Evolutionary conservation across 2,329 filamentous ascomycete genomes (phyloP).

Genomic region (Ceratocystis eucalypticola): DNA sequence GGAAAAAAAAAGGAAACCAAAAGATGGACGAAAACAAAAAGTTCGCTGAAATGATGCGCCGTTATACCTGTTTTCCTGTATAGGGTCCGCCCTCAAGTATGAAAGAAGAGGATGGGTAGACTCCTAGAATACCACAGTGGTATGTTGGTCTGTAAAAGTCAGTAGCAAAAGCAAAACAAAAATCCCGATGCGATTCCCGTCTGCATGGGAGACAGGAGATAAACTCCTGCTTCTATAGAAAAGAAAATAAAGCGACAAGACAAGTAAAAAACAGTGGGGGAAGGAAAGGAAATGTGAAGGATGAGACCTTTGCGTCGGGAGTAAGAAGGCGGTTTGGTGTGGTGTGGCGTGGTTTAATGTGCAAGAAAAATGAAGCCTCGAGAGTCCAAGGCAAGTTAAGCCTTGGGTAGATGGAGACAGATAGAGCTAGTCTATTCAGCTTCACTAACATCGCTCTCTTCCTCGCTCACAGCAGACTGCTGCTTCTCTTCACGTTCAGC

Average conservation of each 20-base stretch:
- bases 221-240: not conserved
- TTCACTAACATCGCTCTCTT: conserved; percentile 53
- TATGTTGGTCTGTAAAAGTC: not conserved
- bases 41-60: conserved; percentile 5
- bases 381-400: not conserved
- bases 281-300: not conserved
- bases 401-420: not conserved
- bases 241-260: conserved; percentile 2
- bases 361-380: not conserved
- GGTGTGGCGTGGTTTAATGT: too few species aligned
- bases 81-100: not conserved
- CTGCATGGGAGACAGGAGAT: not conserved
- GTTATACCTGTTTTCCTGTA: conserved; percentile 1
- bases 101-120: not conserved
- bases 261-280: not conserved
- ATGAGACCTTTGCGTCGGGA: not conserved
- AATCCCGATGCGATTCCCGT: not conserved
- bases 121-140: not conserved
- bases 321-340: not conserved
- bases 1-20: not conserved
- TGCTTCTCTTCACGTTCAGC: conserved; percentile 44
- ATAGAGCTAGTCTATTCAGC: conserved; percentile 36
- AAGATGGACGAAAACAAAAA: not conserved
- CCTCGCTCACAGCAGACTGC: conserved; percentile 29
- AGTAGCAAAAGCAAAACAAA: not conserved